Evolutionary conservation across 192 early-diverging fungal species (phyloP).

Genomic region (Cladochytrium replicatum): DNA sequence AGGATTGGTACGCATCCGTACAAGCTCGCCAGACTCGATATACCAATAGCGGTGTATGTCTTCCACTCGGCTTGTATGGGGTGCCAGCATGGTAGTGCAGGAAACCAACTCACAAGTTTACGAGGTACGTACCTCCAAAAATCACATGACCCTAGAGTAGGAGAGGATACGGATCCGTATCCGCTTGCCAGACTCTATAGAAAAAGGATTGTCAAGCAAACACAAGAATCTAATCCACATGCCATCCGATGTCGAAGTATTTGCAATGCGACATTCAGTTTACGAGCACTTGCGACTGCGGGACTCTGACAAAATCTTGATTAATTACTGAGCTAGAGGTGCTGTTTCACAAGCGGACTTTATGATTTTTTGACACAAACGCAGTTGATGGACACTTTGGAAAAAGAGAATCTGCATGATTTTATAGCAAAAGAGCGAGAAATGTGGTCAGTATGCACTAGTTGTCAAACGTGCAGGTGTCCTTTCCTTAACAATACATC

Average conservation of each 20-base stretch:
- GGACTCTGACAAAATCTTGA: constrained; percentile 40
- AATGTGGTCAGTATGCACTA: constrained; percentile 51
- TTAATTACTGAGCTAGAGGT: constrained; percentile 37
- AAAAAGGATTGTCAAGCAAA: too few species aligned
- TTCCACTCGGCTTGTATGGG: too few species aligned
- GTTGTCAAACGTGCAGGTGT: constrained; percentile 42
- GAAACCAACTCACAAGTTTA: too few species aligned
- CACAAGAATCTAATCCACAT: constrained; percentile 39
- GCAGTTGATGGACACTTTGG: constrained; percentile 43
- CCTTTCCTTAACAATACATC: neutral
- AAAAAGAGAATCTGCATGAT: constrained; percentile 46
- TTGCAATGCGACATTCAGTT: constrained; percentile 39
- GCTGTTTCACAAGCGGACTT: neutral
- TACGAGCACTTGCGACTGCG: constrained; percentile 34
- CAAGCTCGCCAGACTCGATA: too few species aligned
- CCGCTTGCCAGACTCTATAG: too few species aligned
- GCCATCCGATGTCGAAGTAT: constrained; percentile 45
- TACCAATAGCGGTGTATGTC: too few species aligned
- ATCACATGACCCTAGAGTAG: too few species aligned
- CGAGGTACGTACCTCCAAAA: too few species aligned
- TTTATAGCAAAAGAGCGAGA: constrained; percentile 51
- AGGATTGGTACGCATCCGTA: too few species aligned
- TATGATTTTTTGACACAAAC: constrained; percentile 5
- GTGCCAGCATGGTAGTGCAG: too few species aligned
- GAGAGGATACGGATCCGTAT: too few species aligned